Evolutionary conservation across 495 filamentous ascomycete species (phyloP).

Genomic region (Clavariopsis aquatica): DNA sequence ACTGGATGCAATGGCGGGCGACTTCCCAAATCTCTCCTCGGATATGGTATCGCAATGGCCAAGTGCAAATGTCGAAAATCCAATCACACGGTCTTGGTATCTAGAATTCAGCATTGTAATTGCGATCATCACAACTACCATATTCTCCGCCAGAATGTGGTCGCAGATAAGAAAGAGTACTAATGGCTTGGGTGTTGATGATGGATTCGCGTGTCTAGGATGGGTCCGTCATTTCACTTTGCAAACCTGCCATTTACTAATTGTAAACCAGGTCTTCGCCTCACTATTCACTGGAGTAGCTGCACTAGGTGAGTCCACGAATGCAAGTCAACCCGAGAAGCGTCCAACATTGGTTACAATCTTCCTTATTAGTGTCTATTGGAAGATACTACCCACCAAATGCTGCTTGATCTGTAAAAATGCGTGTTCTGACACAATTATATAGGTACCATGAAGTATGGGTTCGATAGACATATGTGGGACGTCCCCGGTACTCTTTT

Average conservation of each 20-base stretch:
- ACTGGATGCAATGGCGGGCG: conserved; percentile 18
- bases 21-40: conserved; percentile 22
- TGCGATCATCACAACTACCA: neutral
- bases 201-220: conserved; percentile 11
- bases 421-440: neutral
- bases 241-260: conserved; percentile 1
- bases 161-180: conserved; percentile 12
- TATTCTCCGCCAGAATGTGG: conserved; percentile 13
- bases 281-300: conserved; percentile 9
- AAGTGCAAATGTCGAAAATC: neutral
- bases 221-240: conserved; percentile 15
- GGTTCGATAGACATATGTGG: conserved; percentile 41
- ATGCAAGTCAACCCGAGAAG: neutral
- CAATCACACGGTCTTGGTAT: conserved; percentile 25
- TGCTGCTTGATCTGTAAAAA: no score
- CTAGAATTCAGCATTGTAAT: conserved; percentile 19
- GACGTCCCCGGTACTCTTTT: conserved; percentile 27
- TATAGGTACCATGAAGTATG: conserved; percentile 28
- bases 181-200: conserved; percentile 21
- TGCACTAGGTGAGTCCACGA: conserved; percentile 4
- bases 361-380: no score
- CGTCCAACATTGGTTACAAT: no score
- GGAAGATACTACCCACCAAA: no score
- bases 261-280: conserved; percentile 9
- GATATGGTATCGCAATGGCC: conserved; percentile 28